Percentiles rank a stretch among this genome's conserved stretches.
phyloP scores from a whole-genome alignment of 2,329 filamentous ascomycete species.

The Hymenoscyphus fructigenus region DNA sequence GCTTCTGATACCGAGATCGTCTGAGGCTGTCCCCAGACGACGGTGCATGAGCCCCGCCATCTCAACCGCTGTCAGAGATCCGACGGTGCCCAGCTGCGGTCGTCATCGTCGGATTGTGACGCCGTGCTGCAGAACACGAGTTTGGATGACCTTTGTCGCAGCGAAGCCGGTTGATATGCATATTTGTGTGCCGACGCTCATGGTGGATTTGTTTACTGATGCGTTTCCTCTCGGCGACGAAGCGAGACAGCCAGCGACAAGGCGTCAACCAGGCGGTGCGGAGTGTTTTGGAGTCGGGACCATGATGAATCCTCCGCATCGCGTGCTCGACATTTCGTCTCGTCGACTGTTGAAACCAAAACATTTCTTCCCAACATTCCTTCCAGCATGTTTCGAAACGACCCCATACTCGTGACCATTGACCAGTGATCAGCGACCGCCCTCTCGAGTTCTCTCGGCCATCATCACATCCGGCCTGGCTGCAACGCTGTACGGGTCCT shows the following conservation, averaged over 20 bases:
- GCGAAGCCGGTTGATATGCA: conserved; percentile 2
- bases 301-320: conserved; percentile 1
- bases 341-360: conserved; percentile 4
- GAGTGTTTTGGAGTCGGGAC: not conserved
- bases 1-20: conserved; percentile 19
- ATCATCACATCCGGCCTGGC: not conserved
- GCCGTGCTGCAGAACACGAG: conserved; percentile 7
- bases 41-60: conserved; percentile 13
- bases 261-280: not conserved
- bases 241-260: not conserved
- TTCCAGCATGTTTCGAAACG: not conserved
- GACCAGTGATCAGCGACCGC: not conserved
- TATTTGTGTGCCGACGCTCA: not conserved
- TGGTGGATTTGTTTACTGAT: not conserved
- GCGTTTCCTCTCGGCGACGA: conserved; percentile 1
- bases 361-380: not conserved
- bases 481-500: conserved; percentile 1
- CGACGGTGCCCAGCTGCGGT: conserved; percentile 7
- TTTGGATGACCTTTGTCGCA: not conserved
- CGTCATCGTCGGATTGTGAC: conserved; percentile 9
- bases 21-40: conserved; percentile 11
- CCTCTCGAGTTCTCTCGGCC: not conserved
- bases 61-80: conserved; percentile 17
- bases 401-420: not conserved
- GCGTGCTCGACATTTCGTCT: not conserved